These are phyloP conservation scores for Pleomassaria siparia DNA, from an alignment of 2,329 filamentous ascomycete species.

Conservation along the genomic window DNA sequence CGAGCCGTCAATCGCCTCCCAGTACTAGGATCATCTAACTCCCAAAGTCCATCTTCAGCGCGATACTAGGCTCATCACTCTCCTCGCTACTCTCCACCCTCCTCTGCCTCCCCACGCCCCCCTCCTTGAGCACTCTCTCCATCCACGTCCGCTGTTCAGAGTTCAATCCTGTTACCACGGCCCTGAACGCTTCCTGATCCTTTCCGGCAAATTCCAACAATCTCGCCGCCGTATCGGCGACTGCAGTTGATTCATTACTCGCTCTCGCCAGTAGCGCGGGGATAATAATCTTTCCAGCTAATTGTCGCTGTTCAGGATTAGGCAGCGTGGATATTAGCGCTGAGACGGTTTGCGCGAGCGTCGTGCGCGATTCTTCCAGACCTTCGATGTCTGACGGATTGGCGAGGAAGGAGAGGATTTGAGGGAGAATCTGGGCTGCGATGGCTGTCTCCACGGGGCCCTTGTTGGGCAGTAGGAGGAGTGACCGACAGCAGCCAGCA, in stretches of 20 bases:
- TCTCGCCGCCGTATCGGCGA: slow-evolving; percentile 69
- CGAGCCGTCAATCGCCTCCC: too few relatives aligned
- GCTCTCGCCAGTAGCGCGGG: slow-evolving; percentile 76
- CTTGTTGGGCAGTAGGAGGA: slow-evolving; percentile 66
- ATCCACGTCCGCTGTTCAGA: slow-evolving; percentile 72
- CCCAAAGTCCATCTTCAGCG: slow-evolving; percentile 88
- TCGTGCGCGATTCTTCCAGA: slow-evolving; percentile 70
- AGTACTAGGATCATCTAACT: slow-evolving; percentile 1
- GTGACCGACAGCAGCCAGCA: slow-evolving; percentile 82
- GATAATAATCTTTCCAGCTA: slow-evolving; percentile 74
- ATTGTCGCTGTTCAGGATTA: slow-evolving; percentile 33
- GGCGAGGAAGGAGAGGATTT: slow-evolving; percentile 73
- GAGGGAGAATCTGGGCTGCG: slow-evolving; percentile 71
- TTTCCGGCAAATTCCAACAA: slow-evolving; percentile 79
- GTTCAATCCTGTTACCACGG: slow-evolving; percentile 70
- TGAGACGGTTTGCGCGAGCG: slow-evolving; percentile 74
- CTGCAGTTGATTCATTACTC: slow-evolving; percentile 60
- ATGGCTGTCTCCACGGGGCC: slow-evolving; percentile 58
- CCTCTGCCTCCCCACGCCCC: slow-evolving; percentile 49
- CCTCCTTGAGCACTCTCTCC: slow-evolving; percentile 75
- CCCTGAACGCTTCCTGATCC: slow-evolving; percentile 73
- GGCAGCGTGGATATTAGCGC: slow-evolving; percentile 61
- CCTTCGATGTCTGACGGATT: slow-evolving; percentile 68
- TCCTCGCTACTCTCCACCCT: slow-evolving; percentile 57
- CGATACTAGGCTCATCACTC: slow-evolving; percentile 73